A percentile compares a stretch with the other conserved stretches of the same genome.
Evolutionary conservation across 305 asterid genomes (phyloP).

Genomic region (Caryopteris hybrid): DNA sequence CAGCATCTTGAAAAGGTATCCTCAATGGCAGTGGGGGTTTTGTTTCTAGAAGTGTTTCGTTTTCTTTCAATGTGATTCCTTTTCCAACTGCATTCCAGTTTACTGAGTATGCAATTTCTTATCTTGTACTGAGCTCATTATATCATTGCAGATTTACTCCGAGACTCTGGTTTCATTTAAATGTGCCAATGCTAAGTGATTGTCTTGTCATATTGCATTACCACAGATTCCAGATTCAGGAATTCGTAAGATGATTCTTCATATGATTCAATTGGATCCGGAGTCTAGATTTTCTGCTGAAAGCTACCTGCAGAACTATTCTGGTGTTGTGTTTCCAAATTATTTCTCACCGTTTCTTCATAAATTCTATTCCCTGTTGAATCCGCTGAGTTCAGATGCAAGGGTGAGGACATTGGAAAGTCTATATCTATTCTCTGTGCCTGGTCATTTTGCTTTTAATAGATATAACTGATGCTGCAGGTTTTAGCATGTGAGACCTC

Average conservation of each 20-base stretch:
- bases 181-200: slow-evolving; percentile 12
- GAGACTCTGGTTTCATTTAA: slow-evolving; percentile 6
- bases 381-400: slow-evolving; percentile 88
- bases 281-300: slow-evolving; percentile 89
- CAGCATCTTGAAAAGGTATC: slow-evolving; percentile 91
- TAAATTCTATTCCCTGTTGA: slow-evolving; percentile 80
- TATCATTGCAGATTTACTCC: slow-evolving; percentile 1
- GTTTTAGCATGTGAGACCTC: slow-evolving; percentile 90
- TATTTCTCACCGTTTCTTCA: slow-evolving; percentile 98
- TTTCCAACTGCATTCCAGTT: slow-evolving; percentile 6
- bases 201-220: slow-evolving; percentile 20
- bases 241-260: slow-evolving; percentile 95
- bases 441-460: slow-evolving; percentile 15
- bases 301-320: slow-evolving; percentile 79
- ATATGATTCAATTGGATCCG: slow-evolving; percentile 95
- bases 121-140: slow-evolving; percentile 2
- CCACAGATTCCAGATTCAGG: slow-evolving; percentile 96
- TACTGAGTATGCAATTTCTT: slow-evolving; percentile 13
- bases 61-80: background rate
- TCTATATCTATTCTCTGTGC: slow-evolving; percentile 9
- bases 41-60: slow-evolving; percentile 6
- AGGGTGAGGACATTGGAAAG: slow-evolving; percentile 57
- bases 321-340: slow-evolving; percentile 81
- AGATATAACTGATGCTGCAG: slow-evolving; percentile 42
- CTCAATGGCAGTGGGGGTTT: slow-evolving; percentile 5